These are phyloP conservation scores for Hymenochaete sp. DNA, from an alignment of 1,284 basidiomycete species.

Conservation along the genomic window DNA sequence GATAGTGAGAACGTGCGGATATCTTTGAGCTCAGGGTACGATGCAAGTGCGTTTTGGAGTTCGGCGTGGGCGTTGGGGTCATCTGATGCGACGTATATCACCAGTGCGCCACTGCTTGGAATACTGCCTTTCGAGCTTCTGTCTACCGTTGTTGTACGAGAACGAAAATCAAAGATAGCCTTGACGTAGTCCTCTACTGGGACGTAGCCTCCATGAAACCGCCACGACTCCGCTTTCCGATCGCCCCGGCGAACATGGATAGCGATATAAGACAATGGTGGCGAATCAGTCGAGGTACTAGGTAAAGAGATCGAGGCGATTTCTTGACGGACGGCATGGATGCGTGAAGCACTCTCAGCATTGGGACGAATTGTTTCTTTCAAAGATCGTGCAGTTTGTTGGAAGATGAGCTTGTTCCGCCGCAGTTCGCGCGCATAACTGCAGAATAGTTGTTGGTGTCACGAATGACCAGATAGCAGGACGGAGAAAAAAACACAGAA, in stretches of 20 bases:
- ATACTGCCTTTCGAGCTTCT: no score
- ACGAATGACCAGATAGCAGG: not conserved
- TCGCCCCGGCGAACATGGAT: constrained; percentile 58
- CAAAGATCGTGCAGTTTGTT: constrained; percentile 39
- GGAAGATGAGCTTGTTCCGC: constrained; percentile 47
- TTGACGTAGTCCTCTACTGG: constrained; percentile 41
- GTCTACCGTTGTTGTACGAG: no score
- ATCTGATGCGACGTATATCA: constrained; percentile 54
- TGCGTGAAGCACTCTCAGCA: constrained; percentile 35
- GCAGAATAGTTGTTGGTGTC: no score
- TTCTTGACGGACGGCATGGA: constrained; percentile 40
- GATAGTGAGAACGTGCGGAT: constrained; percentile 35
- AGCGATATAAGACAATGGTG: constrained; percentile 37
- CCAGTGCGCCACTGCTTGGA: no score
- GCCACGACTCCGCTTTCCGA: constrained; percentile 37
- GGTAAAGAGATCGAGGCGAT: no score
- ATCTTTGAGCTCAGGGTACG: constrained; percentile 25
- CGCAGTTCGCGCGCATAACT: constrained; percentile 49
- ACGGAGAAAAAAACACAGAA: not conserved
- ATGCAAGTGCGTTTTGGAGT: constrained; percentile 31
- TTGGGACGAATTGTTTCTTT: constrained; percentile 46
- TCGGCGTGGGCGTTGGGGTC: constrained; percentile 37
- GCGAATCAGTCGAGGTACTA: no score
- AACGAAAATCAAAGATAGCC: no score
- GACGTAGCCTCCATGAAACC: constrained; percentile 38